These are phyloP conservation scores for Cephalotrichum gorgonifer DNA, from an alignment of 2,329 filamentous ascomycete genomes.

Conservation along the genomic window DNA sequence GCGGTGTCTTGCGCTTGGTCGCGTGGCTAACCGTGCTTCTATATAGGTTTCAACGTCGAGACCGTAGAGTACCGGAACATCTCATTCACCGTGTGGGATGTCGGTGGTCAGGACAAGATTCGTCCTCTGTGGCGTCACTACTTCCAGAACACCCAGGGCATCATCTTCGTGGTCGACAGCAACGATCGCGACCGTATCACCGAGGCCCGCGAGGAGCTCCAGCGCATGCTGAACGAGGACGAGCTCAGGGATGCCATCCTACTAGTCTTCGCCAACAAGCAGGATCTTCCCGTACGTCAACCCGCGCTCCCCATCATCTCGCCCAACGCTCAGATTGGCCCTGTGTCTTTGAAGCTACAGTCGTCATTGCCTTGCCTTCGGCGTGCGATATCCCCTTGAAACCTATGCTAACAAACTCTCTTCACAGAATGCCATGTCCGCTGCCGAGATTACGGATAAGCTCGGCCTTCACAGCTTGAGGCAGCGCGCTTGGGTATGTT, in stretches of 20 bases:
- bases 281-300: slow-evolving; percentile 84
- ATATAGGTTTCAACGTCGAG: slow-evolving; percentile 93
- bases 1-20: neutral
- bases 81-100: slow-evolving; percentile 99
- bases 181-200: slow-evolving; percentile 98
- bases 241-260: slow-evolving; percentile 96
- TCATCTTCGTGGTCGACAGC: slow-evolving; percentile 99
- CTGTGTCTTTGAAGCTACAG: neutral
- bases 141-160: slow-evolving; percentile 99
- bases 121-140: slow-evolving; percentile 99
- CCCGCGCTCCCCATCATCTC: neutral
- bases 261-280: slow-evolving; percentile 99
- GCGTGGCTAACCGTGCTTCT: neutral
- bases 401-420: neutral
- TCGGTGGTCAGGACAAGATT: slow-evolving; percentile 99
- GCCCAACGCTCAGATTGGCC: too few species aligned
- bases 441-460: slow-evolving; percentile 99
- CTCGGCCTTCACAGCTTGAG: slow-evolving; percentile 98
- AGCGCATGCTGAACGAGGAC: slow-evolving; percentile 97
- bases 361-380: slow-evolving; percentile 1
- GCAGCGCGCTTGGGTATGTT: slow-evolving; percentile 94
- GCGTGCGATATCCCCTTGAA: neutral
- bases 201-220: slow-evolving; percentile 91
- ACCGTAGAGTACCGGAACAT: slow-evolving; percentile 99
- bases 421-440: slow-evolving; percentile 93